phyloP scores from a whole-genome alignment of 331 rosid species.

The Arachis monticola region DNA sequence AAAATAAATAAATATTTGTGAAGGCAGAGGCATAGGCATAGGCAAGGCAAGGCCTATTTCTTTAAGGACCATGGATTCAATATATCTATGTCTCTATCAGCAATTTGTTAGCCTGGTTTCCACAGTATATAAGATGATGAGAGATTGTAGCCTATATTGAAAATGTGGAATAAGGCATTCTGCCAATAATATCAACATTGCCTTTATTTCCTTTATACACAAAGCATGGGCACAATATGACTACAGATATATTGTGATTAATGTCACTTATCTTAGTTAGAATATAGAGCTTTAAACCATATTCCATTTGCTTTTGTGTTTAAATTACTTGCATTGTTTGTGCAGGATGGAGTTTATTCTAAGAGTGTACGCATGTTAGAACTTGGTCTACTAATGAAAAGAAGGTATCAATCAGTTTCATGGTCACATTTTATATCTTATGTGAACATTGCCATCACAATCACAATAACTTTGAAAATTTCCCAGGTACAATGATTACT shows the following conservation, averaged over 20 bases:
- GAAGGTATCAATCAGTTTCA: constrained; percentile 55
- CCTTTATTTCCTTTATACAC: background rate
- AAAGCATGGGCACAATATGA: constrained; percentile 9
- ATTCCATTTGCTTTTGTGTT: constrained; percentile 3
- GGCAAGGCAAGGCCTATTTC: background rate
- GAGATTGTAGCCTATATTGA: background rate
- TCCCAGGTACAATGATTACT: constrained; percentile 66
- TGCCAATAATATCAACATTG: background rate
- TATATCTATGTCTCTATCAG: background rate
- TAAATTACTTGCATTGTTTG: background rate
- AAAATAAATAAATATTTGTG: background rate
- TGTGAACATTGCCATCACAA: background rate
- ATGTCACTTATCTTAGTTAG: constrained; percentile 21
- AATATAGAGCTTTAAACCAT: background rate
- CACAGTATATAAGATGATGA: background rate
- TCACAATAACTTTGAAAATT: constrained; percentile 33
- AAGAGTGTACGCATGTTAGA: constrained; percentile 74
- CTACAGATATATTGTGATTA: background rate
- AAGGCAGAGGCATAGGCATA: background rate
- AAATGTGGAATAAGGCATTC: background rate
- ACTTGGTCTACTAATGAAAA: constrained; percentile 72
- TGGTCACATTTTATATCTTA: constrained; percentile 13
- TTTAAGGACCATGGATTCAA: background rate
- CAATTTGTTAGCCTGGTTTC: background rate
- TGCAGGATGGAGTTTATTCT: constrained; percentile 70